Evolutionary conservation across 164 flowering plant genomes (phyloP), one percentile per base, ranked within the genome.

Genomic region (Vitis cinerea): DNA sequence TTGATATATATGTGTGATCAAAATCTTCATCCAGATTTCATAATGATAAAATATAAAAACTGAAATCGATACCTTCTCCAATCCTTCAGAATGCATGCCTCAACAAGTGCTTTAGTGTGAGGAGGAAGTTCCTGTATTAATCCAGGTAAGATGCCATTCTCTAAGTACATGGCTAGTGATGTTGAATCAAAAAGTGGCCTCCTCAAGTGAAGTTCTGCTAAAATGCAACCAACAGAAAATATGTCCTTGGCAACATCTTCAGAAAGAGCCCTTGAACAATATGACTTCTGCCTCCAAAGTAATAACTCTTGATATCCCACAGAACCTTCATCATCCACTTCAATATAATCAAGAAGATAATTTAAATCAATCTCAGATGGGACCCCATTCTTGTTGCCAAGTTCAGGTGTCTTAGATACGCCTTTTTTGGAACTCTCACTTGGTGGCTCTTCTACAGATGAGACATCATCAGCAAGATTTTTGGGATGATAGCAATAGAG

Each of bases 181-280:
- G 65, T 72, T 65, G 86, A 75, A 82, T 84, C 80, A 68, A 93
- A 95, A 65, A 95, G 93, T 66, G 99, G 98, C 81, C 72, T 90
- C 71, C 74, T 82, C 82, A 91, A 80, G 75, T 89, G 79, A 75
- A 93, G 88, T 85, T 95, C 99, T 56, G 94, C 97, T 69, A 95
- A 67, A 55, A 95, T 61, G 74, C 99, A 95, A 23, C 99, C 98
- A 71, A 90, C 50, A 67, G 97, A 85, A 85, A 95, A 95, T 67
- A 95, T 88, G 78, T 95, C 99, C 56, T 56, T 68, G 44, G 93
- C 87, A 72, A 64, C 70, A 75, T 77, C 77, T 75, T 79, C 73
- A 59, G 91, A 87, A 59, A 15, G 37, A 48, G 60, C 57, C 49
- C 63, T 70, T 52, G 79, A 73, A 65, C 6, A 58, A 56, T 79